Conservation (phyloP, 768 basidiomycete genomes). For the Mycena kentingensis region DNA sequence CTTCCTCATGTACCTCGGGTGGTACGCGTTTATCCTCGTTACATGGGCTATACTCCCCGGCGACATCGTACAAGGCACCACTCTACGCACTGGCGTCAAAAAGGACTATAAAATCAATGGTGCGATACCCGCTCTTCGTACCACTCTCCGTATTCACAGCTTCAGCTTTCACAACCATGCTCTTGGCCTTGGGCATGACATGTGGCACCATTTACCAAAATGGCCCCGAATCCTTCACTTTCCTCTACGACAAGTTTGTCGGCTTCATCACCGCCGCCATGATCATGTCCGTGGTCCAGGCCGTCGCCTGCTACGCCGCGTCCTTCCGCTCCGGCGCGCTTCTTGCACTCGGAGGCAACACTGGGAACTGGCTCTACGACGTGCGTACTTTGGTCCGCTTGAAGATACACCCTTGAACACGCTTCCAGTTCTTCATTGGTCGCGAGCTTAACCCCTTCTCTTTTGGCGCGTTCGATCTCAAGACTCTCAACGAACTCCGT, state of each 20-base stretch:
- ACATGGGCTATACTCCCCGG: constrained; percentile 82
- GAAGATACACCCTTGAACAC: constrained; percentile 2
- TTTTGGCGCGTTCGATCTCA: constrained; percentile 67
- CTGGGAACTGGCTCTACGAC: constrained; percentile 85
- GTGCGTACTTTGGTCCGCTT: constrained; percentile 48
- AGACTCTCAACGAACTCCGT: constrained; percentile 81
- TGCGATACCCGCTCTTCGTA: constrained; percentile 36
- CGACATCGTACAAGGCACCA: constrained; percentile 68
- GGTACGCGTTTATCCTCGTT: constrained; percentile 87
- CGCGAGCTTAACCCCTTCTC: constrained; percentile 85
- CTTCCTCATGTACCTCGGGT: constrained; percentile 71
- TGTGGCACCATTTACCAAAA: constrained; percentile 68
- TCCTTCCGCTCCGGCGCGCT: constrained; percentile 73
- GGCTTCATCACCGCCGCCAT: constrained; percentile 85
- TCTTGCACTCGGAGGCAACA: constrained; percentile 91
- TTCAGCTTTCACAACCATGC: constrained; percentile 85
- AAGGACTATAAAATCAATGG: constrained; percentile 96
- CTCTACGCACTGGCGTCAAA: constrained; percentile 72
- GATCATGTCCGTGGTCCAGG: constrained; percentile 78
- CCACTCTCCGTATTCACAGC: neutral
- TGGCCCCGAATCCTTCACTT: constrained; percentile 82
- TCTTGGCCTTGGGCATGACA: constrained; percentile 76
- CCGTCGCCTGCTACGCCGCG: constrained; percentile 62
- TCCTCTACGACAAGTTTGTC: constrained; percentile 90
- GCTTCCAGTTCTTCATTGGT: constrained; percentile 85